These are phyloP conservation scores for Candida insectorum DNA, from an alignment of 805 yeast genomes.

Conservation along the genomic window DNA sequence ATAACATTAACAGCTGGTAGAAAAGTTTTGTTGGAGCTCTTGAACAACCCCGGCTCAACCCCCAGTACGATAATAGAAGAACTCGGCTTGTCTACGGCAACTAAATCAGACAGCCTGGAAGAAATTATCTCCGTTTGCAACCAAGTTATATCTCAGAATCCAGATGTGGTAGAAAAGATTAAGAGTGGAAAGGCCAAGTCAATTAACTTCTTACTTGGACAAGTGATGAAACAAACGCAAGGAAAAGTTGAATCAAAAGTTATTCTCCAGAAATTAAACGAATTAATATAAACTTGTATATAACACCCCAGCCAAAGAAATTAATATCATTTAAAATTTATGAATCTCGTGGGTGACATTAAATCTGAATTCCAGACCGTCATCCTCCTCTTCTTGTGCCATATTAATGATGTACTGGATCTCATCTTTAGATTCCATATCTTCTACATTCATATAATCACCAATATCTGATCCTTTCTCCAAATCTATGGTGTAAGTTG, in stretches of 20 bases:
- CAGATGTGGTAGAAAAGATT: conserved; percentile 56
- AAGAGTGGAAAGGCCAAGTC: conserved; percentile 53
- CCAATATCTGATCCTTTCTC: conserved; percentile 10
- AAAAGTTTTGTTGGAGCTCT: conserved; percentile 57
- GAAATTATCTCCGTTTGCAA: conserved; percentile 42
- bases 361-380: conserved; percentile 5
- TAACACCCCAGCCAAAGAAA: not conserved
- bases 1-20: conserved; percentile 71
- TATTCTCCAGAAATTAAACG: conserved; percentile 23
- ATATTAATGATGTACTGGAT: conserved; percentile 10
- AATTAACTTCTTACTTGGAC: conserved; percentile 77
- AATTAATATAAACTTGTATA: conserved; percentile 13
- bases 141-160: conserved; percentile 42
- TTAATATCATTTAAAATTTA: not conserved
- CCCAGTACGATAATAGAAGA: conserved; percentile 50
- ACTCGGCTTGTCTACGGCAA: conserved; percentile 41
- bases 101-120: conserved; percentile 25
- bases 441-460: conserved; percentile 6
- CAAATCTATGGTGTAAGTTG: conserved; percentile 10
- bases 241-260: conserved; percentile 50
- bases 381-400: conserved; percentile 2
- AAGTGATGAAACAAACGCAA: conserved; percentile 75
- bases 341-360: not conserved
- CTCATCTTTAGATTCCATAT: conserved; percentile 6
- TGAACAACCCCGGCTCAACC: conserved; percentile 41